Base-by-base conservation (phyloP, 73 alveolate species). In the Paramecium sexaurelia region DNA sequence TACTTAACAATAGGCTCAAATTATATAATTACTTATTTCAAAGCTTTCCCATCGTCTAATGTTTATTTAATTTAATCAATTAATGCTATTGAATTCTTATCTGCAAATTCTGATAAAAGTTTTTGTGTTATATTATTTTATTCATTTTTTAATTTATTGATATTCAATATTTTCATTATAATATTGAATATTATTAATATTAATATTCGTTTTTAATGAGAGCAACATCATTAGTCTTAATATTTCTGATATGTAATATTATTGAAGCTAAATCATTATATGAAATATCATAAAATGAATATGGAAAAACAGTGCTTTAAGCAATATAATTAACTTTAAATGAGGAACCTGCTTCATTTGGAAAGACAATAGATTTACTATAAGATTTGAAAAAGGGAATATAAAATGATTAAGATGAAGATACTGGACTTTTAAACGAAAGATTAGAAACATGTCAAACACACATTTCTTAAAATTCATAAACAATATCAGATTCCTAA, bases 181-280 rank as follows among this genome's bases (percentile, higher is more conserved):
- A 8, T 7, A 20, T 57, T 57, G 19, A 47, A 47, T 47, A 47
- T 47, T 47, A 47, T 47, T 47, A 51, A n/a, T 51, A n/a, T 51
- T 61, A 61, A 29, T 61, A 61, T 61, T 61, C 83, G 83, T 26
- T 61, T 61, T 61, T 61, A 61, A 51, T 61, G 83, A 61, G 83
- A 61, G 26, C 13, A 9, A 61, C 43, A 26, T 61, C 27, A 61
- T 26, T 61, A 51, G 19, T 51, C 15, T 17, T 51, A 3, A 26
- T 61, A 26, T 27, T 61, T 61, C 83, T 61, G 26, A 32, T 61
- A 61, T 13, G 5, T 26, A 0, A 0, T 26, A 26, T 61, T 51
- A 51, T 51, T n/a, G 19, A 22, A 41, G 7, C 20, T 61, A 29
- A 26, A 61, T 61, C 83, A 32, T 26, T 61, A 26, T 61, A 61